Percentiles rank a stretch among this genome's conserved stretches.
These are phyloP conservation scores for Erythrobasidium yunnanense DNA, from an alignment of 768 basidiomycete genomes.

Conservation along the genomic window DNA sequence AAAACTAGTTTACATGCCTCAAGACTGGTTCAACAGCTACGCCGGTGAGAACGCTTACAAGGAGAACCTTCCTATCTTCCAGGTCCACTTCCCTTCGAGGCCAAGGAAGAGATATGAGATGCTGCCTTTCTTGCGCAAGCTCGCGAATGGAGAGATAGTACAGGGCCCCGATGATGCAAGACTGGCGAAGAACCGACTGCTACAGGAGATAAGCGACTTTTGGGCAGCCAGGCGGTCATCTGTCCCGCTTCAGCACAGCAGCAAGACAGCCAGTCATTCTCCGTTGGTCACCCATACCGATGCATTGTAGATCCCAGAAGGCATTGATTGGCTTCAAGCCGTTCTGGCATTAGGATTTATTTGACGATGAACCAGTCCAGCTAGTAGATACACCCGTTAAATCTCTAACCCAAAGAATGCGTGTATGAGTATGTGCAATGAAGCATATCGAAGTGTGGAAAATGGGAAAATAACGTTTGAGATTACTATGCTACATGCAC, in stretches of 20 bases:
- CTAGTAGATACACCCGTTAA: too few species aligned
- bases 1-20: background rate
- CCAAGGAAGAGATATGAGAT: background rate
- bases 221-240: background rate
- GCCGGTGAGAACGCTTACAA: background rate
- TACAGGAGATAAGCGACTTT: background rate
- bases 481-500: background rate
- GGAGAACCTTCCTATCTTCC: background rate
- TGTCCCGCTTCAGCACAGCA: background rate
- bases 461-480: background rate
- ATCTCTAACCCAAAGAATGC: too few species aligned
- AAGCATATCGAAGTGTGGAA: background rate
- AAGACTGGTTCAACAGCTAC: background rate
- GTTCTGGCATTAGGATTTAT: too few species aligned
- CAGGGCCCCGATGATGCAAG: background rate
- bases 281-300: background rate
- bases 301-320: background rate
- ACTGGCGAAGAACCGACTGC: background rate
- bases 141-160: background rate
- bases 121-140: background rate
- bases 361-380: too few species aligned
- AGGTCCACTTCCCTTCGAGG: background rate
- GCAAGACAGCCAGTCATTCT: background rate
- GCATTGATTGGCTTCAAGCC: too few species aligned
- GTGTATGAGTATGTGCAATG: too few species aligned